Evolutionary conservation across 2,329 filamentous ascomycete genomes (phyloP), one percentile per base, ranked within the genome.

Genomic region (Huntiella decipiens): DNA sequence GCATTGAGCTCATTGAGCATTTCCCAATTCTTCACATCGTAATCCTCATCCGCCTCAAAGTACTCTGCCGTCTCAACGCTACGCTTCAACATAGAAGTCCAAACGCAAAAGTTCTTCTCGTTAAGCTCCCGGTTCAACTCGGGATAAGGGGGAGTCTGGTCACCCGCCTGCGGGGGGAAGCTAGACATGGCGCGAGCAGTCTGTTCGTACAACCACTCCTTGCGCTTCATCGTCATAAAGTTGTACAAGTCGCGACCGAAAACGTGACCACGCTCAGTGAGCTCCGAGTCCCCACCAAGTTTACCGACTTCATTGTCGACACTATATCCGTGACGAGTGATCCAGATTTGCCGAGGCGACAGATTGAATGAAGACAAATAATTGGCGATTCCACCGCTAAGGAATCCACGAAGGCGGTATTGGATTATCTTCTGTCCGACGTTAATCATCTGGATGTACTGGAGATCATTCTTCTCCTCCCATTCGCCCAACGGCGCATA

Each of bases 341-440:
- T 92, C 91, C 91, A 98, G 50, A 98, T 96, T 61, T 95, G 88
- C 46, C 91, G 74, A 1, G 91, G 87, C 0, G 88, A 84, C 12
- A 98, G 72, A 55, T 98, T 96, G 69, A 98, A 98, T 54, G 93
- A 96, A 39, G 91, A 81, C 7, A 98, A 71, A 56, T 96, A 98
- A 52, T 87, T 93, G 47, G 91, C 86, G 46, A 93, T 91, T 51
- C 91, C 84, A 35, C 82, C 83, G 48, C 86, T 86, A 42, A 98
- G 69, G 61, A 98, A 98, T 4, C 91, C 91, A 53, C 81, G 81
- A 50, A 95, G 77, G 51, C 91, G 82, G 59, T 93, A 82, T 40
- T 88, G 82, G 38, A 96, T 77, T 50, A 96, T 73, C 62, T 98
- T 98, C 51, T 88, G 77, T 37, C 91, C 91, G 2, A 98, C 91